Base-by-base conservation (phyloP, 768 basidiomycete genomes). In the Artomyces pyxidatus region DNA sequence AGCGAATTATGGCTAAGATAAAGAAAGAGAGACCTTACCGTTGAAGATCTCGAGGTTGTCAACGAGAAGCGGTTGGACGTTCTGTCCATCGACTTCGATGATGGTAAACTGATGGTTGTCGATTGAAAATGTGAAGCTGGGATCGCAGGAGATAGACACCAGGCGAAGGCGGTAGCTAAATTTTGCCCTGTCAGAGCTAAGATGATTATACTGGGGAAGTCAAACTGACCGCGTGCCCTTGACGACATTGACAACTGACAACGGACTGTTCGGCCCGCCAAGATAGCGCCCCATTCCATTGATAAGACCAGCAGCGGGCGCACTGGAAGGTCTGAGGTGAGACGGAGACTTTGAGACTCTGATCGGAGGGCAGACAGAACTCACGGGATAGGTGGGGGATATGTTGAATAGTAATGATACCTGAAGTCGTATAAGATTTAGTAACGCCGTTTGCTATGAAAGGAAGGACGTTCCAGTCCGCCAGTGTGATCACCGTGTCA, bases 111-210 rank as follows among this genome's bases (percentile, higher is more conserved):
- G 29, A 47, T 65, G 64, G 6, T 37, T 38, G 27, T 63, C 62
- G 29, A 63, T 61, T 10, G 60, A 58, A 49, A 65, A 61, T 7
- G 11, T 39, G 45, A 45, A 63, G 23, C 47, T 38, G n/a, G 64
- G 60, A 64, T 66, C 60, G 57, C 81, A 82, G 19, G 78, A 74
- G 9, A 72, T 68, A 7, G 68, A 64, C 25, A 82, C 51, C 2
- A 83, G 32, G 4, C 80, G 72, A 62, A 82, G 74, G 16, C 81
- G 73, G 53, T 81, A 81, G 4, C n/a, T n/a, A n/a, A n/a, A n/a
- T n/a, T n/a, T n/a, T n/a, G n/a, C n/a, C n/a, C n/a, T n/a, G n/a
- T n/a, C n/a, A 35, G n/a, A n/a, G n/a, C n/a, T n/a, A n/a, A n/a
- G n/a, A n/a, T n/a, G n/a, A n/a, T n/a, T n/a, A n/a, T 17, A n/a